Evolutionary conservation across 768 basidiomycete genomes (phyloP).

Genomic region (Agaricus subrufescens): DNA sequence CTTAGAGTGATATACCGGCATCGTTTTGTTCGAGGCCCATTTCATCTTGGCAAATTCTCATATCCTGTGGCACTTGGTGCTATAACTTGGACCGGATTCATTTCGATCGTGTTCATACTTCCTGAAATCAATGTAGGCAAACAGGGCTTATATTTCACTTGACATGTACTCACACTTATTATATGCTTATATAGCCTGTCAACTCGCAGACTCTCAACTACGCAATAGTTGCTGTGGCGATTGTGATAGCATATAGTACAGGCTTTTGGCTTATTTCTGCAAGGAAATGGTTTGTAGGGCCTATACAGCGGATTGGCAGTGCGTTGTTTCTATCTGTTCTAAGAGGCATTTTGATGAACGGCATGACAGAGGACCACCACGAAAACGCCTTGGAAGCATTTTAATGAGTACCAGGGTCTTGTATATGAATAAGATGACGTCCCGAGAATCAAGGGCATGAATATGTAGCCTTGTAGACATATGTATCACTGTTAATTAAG

Average conservation of each 20-base stretch:
- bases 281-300: slow-evolving; percentile 69
- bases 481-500: too few relatives aligned
- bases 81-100: slow-evolving; percentile 67
- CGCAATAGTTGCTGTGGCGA: slow-evolving; percentile 69
- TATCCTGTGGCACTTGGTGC: slow-evolving; percentile 53
- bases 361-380: not conserved
- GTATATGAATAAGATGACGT: not conserved
- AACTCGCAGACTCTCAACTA: slow-evolving; percentile 72
- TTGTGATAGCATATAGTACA: slow-evolving; percentile 61
- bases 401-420: not conserved
- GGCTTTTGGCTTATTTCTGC: slow-evolving; percentile 70
- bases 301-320: slow-evolving; percentile 62
- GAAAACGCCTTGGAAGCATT: not conserved
- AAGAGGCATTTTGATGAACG: not conserved
- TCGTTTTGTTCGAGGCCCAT: slow-evolving; percentile 62
- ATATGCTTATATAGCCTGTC: slow-evolving; percentile 42
- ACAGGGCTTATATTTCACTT: not conserved
- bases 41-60: slow-evolving; percentile 64
- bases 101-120: slow-evolving; percentile 70
- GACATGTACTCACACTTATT: not conserved
- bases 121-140: slow-evolving; percentile 56
- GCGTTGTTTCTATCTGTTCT: slow-evolving; percentile 13
- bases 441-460: too few relatives aligned
- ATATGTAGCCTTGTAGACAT: too few relatives aligned
- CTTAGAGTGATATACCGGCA: slow-evolving; percentile 58